Base-by-base conservation (phyloP, 768 basidiomycete species). In the Amanita molliuscula region DNA sequence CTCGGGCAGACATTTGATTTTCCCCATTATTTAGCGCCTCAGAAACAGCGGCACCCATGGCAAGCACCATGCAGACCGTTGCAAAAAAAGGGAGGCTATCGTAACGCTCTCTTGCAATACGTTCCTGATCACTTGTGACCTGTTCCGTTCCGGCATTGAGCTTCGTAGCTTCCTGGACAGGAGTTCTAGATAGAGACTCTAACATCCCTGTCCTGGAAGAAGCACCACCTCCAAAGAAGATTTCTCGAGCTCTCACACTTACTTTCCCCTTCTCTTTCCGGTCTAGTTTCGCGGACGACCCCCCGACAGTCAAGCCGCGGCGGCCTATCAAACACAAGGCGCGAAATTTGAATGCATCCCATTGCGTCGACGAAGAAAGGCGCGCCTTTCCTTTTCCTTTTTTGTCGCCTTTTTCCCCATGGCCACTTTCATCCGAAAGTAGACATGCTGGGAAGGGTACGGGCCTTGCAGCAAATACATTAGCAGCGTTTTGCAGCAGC, bases 51-150 rank as follows among this genome's bases (percentile, higher is more conserved):
- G 75, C 74, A 25, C 81, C 84, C 47, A 85, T 59, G 1, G 84
- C 82, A 34, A 84, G 72, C 2, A 75, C 69, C 1, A 77, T 78
- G 44, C 76, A 75, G 38, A 77, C 71, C 1, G 75, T 68, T 0
- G 80, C 77, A 53, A 85, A 86, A 58, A 85, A 76, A 7, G 71
- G 63, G 55, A 77, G 53, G 18, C 59, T 58, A 15, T 50, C 31
- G 33, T 42, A 31, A 6, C 33, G 29, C 7, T 43, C 49, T 13
- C 35, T 43, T 15, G 31, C 31, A 26, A 21, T n/a, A 21, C 31
- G 49, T n/a, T 26, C 42, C 28, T 15, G 41, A 7, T 43, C 48
- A 28, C 3, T 43, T 25, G 29, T 2, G 20, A 43, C 41, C 6
- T 13, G 13, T 15, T 44, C 49, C 6, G 10, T 33, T 31, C 15